A percentile compares a stretch with the other conserved stretches of the same genome.
These are phyloP conservation scores for Nicotiana tabacum DNA, from an alignment of 257 asterid species.

Conservation along the genomic window DNA sequence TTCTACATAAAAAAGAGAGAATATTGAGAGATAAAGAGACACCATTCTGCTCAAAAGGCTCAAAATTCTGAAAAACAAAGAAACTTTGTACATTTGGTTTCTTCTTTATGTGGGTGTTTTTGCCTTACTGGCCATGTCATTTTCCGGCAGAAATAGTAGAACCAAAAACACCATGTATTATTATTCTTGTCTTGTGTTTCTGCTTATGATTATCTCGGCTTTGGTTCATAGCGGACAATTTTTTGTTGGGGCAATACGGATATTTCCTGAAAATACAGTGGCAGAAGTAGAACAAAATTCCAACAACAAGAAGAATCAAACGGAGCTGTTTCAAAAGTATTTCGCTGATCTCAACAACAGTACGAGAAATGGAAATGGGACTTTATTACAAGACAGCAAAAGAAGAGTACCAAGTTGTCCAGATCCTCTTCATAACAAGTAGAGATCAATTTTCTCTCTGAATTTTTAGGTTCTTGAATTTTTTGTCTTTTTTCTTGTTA, in stretches of 20 bases:
- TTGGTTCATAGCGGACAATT: slow-evolving; percentile 26
- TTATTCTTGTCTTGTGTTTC: slow-evolving; percentile 13
- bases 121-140: slow-evolving; percentile 43
- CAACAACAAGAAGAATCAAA: slow-evolving; percentile 20
- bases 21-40: background rate
- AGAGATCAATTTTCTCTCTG: slow-evolving; percentile 11
- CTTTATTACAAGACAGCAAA: slow-evolving; percentile 42
- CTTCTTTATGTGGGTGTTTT: slow-evolving; percentile 37
- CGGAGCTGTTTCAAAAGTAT: slow-evolving; percentile 36
- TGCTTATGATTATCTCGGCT: slow-evolving; percentile 21
- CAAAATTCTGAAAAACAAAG: background rate
- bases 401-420: slow-evolving; percentile 84
- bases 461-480: background rate
- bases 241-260: slow-evolving; percentile 51
- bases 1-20: background rate
- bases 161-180: slow-evolving; percentile 17
- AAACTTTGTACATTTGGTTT: background rate
- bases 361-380: slow-evolving; percentile 22
- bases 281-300: slow-evolving; percentile 8
- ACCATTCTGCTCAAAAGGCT: background rate
- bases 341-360: slow-evolving; percentile 27
- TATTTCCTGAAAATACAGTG: slow-evolving; percentile 30
- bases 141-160: slow-evolving; percentile 31
- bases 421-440: slow-evolving; percentile 89
- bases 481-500: background rate